A percentile compares a stretch with the other conserved stretches of the same genome.
These are phyloP conservation scores for Cryptosporidium andersoni DNA, from an alignment of 169 alveolate genomes.

Conservation along the genomic window DNA sequence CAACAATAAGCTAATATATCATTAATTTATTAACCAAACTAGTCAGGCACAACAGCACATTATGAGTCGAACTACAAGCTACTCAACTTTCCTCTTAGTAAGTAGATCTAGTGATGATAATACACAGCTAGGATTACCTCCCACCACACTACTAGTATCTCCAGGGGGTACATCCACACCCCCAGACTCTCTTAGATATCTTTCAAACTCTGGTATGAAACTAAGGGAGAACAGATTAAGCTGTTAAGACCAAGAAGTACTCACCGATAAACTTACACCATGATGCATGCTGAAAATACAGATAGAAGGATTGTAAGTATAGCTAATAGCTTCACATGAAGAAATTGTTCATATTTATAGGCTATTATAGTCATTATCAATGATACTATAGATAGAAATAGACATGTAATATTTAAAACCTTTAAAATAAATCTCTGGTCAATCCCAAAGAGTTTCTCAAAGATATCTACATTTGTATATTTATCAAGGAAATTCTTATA, in stretches of 20 bases:
- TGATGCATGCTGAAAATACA: conserved; percentile 14
- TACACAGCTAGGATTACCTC: background rate
- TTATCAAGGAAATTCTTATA: background rate
- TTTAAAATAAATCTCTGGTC: conserved; percentile 53
- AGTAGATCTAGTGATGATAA: background rate
- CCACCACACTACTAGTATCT: background rate
- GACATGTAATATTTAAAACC: conserved; percentile 25
- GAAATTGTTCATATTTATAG: conserved; percentile 29
- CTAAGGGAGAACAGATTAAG: background rate
- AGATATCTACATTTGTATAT: conserved; percentile 15
- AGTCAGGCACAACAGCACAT: background rate
- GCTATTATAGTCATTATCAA: conserved; percentile 50
- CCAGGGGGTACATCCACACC: background rate
- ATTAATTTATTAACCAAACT: background rate
- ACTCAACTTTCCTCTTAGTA: background rate
- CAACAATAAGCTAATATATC: conserved; percentile 62
- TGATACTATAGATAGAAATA: conserved; percentile 41
- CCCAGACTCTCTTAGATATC: conserved; percentile 8
- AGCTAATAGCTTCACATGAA: conserved; percentile 30
- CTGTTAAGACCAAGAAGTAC: background rate
- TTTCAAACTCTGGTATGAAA: conserved; percentile 52
- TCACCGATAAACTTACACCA: conserved; percentile 23
- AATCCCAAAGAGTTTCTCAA: conserved; percentile 36
- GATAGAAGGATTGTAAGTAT: conserved; percentile 20
- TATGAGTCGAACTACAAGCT: background rate